Percentiles rank a stretch among this genome's conserved stretches.
Evolutionary conservation across 345 rosid genomes (phyloP).

Genomic region (thale cress (Arabidopsis thaliana)): DNA sequence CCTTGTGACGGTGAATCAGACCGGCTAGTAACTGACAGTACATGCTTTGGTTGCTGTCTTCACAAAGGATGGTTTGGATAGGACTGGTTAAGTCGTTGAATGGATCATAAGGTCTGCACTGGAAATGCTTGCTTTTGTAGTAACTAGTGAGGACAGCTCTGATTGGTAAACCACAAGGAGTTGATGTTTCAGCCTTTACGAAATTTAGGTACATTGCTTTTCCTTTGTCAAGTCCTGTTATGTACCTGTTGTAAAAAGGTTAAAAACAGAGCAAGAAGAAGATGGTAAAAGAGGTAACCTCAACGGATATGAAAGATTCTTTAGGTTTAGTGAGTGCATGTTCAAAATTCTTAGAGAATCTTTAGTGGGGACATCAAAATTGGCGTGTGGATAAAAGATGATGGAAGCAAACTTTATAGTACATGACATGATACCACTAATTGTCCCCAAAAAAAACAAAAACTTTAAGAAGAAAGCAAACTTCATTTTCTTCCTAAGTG

Average conservation of each 20-base stretch:
- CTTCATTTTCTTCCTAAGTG: conserved; percentile 21
- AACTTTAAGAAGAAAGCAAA: conserved; percentile 24
- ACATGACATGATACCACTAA: conserved; percentile 42
- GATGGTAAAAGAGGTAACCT: conserved; percentile 25
- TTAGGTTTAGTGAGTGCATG: conserved; percentile 40
- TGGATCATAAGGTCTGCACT: conserved; percentile 69
- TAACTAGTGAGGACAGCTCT: conserved; percentile 91
- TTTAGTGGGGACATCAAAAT: conserved; percentile 38
- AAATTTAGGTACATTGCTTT: conserved; percentile 88
- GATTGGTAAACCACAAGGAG: conserved; percentile 80
- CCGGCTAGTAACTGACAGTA: conserved; percentile 89
- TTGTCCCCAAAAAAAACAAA: background rate
- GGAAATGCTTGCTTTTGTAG: conserved; percentile 86
- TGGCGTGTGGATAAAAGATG: conserved; percentile 43
- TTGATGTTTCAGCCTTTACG: conserved; percentile 75
- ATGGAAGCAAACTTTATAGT: conserved; percentile 40
- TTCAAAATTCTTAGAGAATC: conserved; percentile 38
- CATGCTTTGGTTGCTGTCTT: conserved; percentile 94
- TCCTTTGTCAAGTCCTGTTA: conserved; percentile 85
- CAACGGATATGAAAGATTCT: conserved; percentile 36
- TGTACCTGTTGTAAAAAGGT: conserved; percentile 59
- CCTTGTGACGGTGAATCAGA: conserved; percentile 70
- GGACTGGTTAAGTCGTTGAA: conserved; percentile 87
- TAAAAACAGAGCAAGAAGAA: conserved; percentile 22
- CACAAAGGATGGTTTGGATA: conserved; percentile 77